A percentile compares a stretch with the other conserved stretches of the same genome.
These are phyloP conservation scores for Corynespora cassiicola DNA, from an alignment of 2,329 filamentous ascomycete species.

Conservation along the genomic window DNA sequence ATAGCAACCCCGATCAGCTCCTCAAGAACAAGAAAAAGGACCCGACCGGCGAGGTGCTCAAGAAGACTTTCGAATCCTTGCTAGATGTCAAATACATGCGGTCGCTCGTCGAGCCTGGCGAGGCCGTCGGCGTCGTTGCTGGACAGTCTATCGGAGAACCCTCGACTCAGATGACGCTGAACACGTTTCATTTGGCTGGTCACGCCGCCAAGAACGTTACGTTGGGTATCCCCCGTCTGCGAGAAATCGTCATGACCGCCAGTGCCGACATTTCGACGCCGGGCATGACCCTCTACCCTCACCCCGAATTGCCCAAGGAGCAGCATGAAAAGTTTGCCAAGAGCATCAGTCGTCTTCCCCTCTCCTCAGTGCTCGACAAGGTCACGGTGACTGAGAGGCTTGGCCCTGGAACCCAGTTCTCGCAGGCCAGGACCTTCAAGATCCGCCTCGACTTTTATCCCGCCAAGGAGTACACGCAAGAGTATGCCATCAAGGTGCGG, in stretches of 20 bases:
- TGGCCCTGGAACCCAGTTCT: slow-evolving; percentile 71
- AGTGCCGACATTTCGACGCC: slow-evolving; percentile 89
- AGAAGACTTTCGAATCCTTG: slow-evolving; percentile 79
- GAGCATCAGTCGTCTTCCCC: slow-evolving; percentile 83
- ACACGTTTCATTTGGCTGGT: slow-evolving; percentile 99
- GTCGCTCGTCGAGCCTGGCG: slow-evolving; percentile 90
- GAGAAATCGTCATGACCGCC: slow-evolving; percentile 98
- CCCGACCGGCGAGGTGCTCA: slow-evolving; percentile 53
- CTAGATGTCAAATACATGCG: slow-evolving; percentile 92
- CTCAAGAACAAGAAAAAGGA: slow-evolving; percentile 67
- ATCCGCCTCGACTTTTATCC: slow-evolving; percentile 86
- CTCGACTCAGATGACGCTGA: slow-evolving; percentile 98
- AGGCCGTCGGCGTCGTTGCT: slow-evolving; percentile 95
- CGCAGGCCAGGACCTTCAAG: slow-evolving; percentile 83
- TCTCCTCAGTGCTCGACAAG: slow-evolving; percentile 84
- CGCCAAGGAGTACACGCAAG: slow-evolving; percentile 78
- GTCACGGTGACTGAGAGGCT: slow-evolving; percentile 81
- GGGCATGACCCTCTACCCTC: slow-evolving; percentile 82
- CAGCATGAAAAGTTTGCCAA: slow-evolving; percentile 86
- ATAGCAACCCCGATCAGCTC: slow-evolving; percentile 71
- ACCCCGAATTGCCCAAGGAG: slow-evolving; percentile 71
- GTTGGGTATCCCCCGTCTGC: slow-evolving; percentile 92
- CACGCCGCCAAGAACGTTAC: slow-evolving; percentile 99
- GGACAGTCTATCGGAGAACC: slow-evolving; percentile 97
- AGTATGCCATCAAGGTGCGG: slow-evolving; percentile 80